Conservation (phyloP, 257 asterid genomes). For the Solanum phureja region DNA sequence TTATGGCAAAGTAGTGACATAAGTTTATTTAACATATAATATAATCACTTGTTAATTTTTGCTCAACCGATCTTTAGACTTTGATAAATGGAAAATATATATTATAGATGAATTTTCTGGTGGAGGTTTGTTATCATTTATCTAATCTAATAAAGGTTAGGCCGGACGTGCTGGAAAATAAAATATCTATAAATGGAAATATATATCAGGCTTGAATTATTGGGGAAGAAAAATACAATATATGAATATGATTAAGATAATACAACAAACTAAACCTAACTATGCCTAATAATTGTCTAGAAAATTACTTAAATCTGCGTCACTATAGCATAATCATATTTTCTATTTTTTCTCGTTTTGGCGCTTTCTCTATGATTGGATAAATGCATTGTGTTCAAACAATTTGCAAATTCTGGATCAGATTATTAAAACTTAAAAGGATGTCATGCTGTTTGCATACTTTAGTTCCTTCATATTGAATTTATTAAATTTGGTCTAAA, state of each 20-base stretch:
- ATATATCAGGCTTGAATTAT: neutral
- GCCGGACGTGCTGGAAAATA: neutral
- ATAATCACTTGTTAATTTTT: neutral
- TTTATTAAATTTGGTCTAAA: neutral
- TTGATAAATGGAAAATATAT: neutral
- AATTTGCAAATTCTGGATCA: neutral
- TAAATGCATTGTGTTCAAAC: neutral
- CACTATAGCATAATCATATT: neutral
- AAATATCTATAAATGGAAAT: neutral
- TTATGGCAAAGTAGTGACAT: neutral
- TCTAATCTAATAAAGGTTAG: neutral
- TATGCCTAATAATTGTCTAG: neutral
- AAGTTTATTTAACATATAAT: neutral
- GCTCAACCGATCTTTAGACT: neutral
- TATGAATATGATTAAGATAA: neutral
- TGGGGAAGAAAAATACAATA: neutral
- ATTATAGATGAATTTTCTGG: neutral
- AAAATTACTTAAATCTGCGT: neutral
- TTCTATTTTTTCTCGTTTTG: neutral
- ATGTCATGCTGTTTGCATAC: neutral
- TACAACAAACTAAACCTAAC: neutral
- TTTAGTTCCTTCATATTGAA: neutral
- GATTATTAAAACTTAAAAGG: neutral
- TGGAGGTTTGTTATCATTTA: neutral
- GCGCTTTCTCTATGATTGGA: neutral